Percentiles rank a stretch among this genome's conserved stretches.
Conservation (phyloP, 768 basidiomycete genomes). For the Paxillus involutus region DNA sequence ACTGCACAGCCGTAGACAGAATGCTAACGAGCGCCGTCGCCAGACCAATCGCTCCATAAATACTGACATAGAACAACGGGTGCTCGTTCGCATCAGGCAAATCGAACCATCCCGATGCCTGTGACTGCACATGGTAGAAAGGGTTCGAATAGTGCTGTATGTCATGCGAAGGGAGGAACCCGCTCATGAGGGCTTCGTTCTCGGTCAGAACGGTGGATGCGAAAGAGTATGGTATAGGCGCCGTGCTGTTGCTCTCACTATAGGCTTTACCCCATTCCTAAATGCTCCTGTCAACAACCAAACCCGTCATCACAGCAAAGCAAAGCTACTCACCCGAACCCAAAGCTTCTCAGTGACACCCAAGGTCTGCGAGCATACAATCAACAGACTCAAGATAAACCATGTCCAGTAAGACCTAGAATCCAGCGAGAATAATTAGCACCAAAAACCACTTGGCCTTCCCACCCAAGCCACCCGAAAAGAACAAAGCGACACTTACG, state of each 20-base stretch:
- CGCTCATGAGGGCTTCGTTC: conserved; percentile 29
- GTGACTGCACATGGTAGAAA: conserved; percentile 14
- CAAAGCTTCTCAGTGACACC: conserved; percentile 31
- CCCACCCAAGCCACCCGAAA: background rate
- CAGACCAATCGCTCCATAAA: conserved; percentile 65
- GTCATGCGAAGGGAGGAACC: conserved; percentile 20
- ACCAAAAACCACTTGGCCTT: too few relatives aligned
- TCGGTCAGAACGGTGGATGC: conserved; percentile 21
- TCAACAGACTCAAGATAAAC: conserved; percentile 19
- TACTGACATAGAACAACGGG: conserved; percentile 69
- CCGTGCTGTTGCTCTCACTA: background rate
- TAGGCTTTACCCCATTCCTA: conserved; percentile 33
- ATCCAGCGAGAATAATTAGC: background rate
- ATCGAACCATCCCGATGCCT: conserved; percentile 14
- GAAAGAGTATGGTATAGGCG: conserved; percentile 14
- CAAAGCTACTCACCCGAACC: conserved; percentile 21
- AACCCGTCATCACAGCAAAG: background rate
- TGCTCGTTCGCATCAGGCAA: conserved; percentile 53
- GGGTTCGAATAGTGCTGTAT: conserved; percentile 14
- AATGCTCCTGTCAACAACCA: background rate
- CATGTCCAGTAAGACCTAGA: conserved; percentile 34
- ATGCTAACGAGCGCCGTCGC: conserved; percentile 47
- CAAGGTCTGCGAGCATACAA: conserved; percentile 23
- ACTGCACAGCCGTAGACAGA: conserved; percentile 50
- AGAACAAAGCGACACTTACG: conserved; percentile 37